Evolutionary conservation across 768 basidiomycete species (phyloP).

Genomic region (Boletus subparvulus): DNA sequence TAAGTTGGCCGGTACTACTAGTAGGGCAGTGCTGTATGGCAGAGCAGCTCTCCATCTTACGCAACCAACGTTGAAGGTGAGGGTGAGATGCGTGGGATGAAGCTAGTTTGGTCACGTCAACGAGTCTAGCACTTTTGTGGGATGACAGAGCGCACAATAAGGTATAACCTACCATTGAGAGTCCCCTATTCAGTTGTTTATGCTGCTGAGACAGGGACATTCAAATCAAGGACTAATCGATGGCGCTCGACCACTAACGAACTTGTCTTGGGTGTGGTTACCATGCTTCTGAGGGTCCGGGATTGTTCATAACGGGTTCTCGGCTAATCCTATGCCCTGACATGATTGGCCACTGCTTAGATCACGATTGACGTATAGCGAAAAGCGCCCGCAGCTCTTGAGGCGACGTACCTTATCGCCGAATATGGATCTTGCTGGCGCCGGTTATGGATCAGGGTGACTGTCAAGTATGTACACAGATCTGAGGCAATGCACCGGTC

Average conservation of each 20-base stretch:
- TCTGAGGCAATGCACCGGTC: not conserved
- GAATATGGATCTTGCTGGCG: not conserved
- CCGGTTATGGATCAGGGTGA: not conserved
- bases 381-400: not conserved
- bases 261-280: not conserved
- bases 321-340: not conserved
- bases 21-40: conserved; percentile 12
- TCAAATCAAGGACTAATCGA: not conserved
- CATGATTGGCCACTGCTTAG: not conserved
- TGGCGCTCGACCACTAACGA: not conserved
- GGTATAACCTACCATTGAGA: not conserved
- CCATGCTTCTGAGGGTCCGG: not conserved
- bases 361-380: conserved; percentile 4
- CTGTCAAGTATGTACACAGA: not conserved
- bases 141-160: not conserved
- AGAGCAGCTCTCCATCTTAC: conserved; percentile 5
- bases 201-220: conserved; percentile 19
- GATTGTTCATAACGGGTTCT: not conserved
- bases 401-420: conserved; percentile 3
- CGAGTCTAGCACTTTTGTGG: too few species aligned
- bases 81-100: not conserved
- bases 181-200: not conserved
- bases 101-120: not conserved
- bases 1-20: too few species aligned
- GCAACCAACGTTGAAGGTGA: not conserved